Evolutionary conservation across 768 basidiomycete genomes (phyloP).

Genomic region (Amanita rubescens): DNA sequence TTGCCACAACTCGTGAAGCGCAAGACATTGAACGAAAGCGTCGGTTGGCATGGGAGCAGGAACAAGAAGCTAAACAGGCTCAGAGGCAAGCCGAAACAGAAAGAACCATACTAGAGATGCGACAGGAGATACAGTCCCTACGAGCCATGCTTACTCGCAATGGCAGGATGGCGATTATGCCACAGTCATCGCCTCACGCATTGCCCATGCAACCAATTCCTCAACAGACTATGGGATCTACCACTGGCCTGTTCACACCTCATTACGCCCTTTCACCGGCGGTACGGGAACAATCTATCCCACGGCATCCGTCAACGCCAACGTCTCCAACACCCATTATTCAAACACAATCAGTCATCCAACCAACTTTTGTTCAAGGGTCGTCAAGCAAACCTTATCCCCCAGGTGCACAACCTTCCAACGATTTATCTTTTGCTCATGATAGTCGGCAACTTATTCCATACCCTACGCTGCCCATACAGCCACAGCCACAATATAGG

Average conservation of each 20-base stretch:
- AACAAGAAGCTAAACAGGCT: constrained; percentile 53
- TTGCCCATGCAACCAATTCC: constrained; percentile 1
- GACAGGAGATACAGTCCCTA: constrained; percentile 16
- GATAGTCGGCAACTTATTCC: background rate
- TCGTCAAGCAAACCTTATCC: constrained; percentile 26
- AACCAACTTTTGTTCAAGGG: constrained; percentile 30
- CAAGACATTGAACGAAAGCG: constrained; percentile 55
- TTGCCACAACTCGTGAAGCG: constrained; percentile 49
- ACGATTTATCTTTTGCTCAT: background rate
- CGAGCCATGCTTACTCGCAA: constrained; percentile 7
- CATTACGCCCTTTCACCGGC: constrained; percentile 25
- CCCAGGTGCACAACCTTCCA: constrained; percentile 9
- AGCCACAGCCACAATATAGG: background rate
- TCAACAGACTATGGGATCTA: constrained; percentile 7
- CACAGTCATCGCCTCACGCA: constrained; percentile 6
- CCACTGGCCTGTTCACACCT: constrained; percentile 20
- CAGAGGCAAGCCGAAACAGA: constrained; percentile 56
- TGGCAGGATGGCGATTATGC: background rate
- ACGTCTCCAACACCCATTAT: constrained; percentile 29
- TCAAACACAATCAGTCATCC: constrained; percentile 16
- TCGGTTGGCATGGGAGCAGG: constrained; percentile 59
- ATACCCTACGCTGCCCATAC: background rate
- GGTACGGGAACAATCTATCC: constrained; percentile 20
- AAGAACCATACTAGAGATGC: constrained; percentile 33
- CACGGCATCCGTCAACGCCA: constrained; percentile 24